phyloP scores from a whole-genome alignment of 208 protist genomes.

The Acanthamoeba quina region DNA sequence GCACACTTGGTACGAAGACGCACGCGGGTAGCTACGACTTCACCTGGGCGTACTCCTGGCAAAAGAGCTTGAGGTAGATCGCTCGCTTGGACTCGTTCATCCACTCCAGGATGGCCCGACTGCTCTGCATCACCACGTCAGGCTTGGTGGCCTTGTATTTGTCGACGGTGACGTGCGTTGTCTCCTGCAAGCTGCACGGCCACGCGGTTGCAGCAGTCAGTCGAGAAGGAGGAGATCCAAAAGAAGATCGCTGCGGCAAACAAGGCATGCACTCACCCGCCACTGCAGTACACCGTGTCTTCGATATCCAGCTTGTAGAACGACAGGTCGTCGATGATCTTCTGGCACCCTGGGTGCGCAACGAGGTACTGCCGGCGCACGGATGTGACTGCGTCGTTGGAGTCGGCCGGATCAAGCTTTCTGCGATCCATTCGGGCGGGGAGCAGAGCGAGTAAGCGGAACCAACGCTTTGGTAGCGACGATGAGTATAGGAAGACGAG shows the following conservation, averaged over 20 bases:
- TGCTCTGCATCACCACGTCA: background rate
- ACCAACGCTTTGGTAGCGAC: background rate
- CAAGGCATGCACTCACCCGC: background rate
- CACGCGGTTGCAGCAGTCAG: background rate
- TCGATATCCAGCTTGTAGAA: constrained; percentile 60
- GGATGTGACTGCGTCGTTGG: background rate
- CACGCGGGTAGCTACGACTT: background rate
- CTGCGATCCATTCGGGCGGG: background rate
- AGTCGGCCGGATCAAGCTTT: background rate
- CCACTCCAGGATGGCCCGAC: constrained; percentile 18
- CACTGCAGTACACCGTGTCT: constrained; percentile 50
- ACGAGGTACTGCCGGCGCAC: constrained; percentile 3
- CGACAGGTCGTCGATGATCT: constrained; percentile 23
- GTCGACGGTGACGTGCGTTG: background rate
- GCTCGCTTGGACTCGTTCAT: constrained; percentile 67
- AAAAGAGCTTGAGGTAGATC: constrained; percentile 51
- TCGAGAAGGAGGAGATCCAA: background rate
- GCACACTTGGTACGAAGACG: background rate
- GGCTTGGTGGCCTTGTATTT: background rate
- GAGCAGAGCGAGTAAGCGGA: background rate
- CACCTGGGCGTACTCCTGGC: constrained; percentile 54
- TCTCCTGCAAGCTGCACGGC: constrained; percentile 13
- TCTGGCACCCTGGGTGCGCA: background rate
- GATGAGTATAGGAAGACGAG: background rate
- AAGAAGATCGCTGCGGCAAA: background rate